Evolutionary conservation across 345 rosid species (phyloP).

Genomic region (Eucalyptus pauciflora): DNA sequence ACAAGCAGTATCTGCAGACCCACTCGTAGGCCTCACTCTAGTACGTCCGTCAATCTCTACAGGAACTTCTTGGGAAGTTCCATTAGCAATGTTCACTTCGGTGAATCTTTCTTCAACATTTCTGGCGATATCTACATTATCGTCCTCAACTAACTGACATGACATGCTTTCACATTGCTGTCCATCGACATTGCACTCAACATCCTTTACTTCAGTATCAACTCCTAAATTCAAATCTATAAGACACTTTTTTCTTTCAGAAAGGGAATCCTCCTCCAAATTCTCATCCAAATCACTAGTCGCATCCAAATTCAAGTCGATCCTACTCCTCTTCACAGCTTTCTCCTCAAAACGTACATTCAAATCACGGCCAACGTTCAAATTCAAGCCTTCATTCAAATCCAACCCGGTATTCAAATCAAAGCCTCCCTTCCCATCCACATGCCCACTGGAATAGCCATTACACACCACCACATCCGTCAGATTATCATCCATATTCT

Average conservation of each 20-base stretch:
- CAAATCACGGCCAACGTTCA: slow-evolving; percentile 4
- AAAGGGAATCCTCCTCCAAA: not conserved
- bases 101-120: not conserved
- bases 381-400: slow-evolving; percentile 39
- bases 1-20: slow-evolving; percentile 6
- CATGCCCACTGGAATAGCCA: slow-evolving; percentile 19
- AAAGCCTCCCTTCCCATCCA: slow-evolving; percentile 17
- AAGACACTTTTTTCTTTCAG: slow-evolving; percentile 28
- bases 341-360: slow-evolving; percentile 4
- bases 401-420: slow-evolving; percentile 68
- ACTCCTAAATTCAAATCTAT: slow-evolving; percentile 80
- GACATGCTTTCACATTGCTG: not conserved
- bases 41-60: not conserved
- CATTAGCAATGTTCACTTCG: slow-evolving; percentile 8
- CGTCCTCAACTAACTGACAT: slow-evolving; percentile 10
- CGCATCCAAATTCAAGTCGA: slow-evolving; percentile 77
- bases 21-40: not conserved
- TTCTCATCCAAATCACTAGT: not conserved
- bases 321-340: slow-evolving; percentile 22
- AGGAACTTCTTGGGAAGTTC: slow-evolving; percentile 26
- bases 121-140: not conserved
- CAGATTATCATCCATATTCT: slow-evolving; percentile 10
- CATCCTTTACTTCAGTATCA: slow-evolving; percentile 34
- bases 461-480: slow-evolving; percentile 16
- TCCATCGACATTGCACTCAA: slow-evolving; percentile 1